Percentiles rank a stretch among this genome's conserved stretches.
These are phyloP conservation scores for Chrysopogon serrulatus DNA, from an alignment of 176 grass and related monocot species.

Conservation along the genomic window DNA sequence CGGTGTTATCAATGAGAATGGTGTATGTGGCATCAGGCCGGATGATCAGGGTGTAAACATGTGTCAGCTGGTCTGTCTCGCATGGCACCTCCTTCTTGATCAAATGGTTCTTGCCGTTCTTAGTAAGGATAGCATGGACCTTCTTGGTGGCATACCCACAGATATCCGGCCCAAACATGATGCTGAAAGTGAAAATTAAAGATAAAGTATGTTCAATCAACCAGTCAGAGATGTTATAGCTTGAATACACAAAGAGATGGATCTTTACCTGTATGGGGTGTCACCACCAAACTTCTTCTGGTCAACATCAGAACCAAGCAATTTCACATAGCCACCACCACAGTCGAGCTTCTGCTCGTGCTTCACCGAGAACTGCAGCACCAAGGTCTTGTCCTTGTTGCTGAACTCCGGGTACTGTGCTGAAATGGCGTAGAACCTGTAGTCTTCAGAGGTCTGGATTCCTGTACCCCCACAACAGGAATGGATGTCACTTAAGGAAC, in stretches of 20 bases:
- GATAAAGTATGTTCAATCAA: neutral
- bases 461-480: slow-evolving; percentile 29
- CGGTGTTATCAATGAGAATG: no score
- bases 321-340: slow-evolving; percentile 81
- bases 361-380: slow-evolving; percentile 93
- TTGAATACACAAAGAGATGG: neutral
- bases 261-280: slow-evolving; percentile 71
- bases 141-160: slow-evolving; percentile 92
- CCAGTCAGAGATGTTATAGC: neutral
- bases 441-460: slow-evolving; percentile 87
- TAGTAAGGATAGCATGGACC: slow-evolving; percentile 64
- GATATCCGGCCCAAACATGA: slow-evolving; percentile 94
- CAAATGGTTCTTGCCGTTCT: slow-evolving; percentile 73
- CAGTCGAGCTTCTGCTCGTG: slow-evolving; percentile 98
- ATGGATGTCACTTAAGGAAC: neutral
- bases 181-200: slow-evolving; percentile 33
- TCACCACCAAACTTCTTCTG: slow-evolving; percentile 98
- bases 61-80: no score
- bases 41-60: no score
- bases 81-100: slow-evolving; percentile 91
- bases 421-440: slow-evolving; percentile 94
- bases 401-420: slow-evolving; percentile 77
- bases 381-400: slow-evolving; percentile 85
- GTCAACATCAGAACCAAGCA: slow-evolving; percentile 79
- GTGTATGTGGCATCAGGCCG: no score